These are phyloP conservation scores for Mucor lusitanicus DNA, from an alignment of 371 early-diverging fungal genomes.

Conservation along the genomic window DNA sequence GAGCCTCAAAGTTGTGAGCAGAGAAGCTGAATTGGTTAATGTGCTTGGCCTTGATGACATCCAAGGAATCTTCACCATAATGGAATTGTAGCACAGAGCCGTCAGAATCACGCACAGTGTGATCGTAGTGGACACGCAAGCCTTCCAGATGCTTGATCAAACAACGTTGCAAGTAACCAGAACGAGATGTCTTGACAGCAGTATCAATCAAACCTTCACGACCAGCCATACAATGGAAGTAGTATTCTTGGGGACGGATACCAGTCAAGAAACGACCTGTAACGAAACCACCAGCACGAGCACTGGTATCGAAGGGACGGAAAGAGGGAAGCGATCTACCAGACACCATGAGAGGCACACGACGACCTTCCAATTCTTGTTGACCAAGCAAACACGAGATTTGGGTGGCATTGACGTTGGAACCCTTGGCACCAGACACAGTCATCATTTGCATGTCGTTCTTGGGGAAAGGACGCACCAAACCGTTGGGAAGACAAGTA, in stretches of 20 bases:
- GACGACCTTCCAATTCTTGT: conserved; percentile 99
- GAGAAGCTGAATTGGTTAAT: conserved; percentile 91
- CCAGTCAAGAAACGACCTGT: conserved; percentile 99
- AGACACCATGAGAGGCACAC: conserved; percentile 98
- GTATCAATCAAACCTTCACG: conserved; percentile 99
- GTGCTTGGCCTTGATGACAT: conserved; percentile 95
- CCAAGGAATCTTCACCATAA: conserved; percentile 99
- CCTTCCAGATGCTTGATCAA: conserved; percentile 99
- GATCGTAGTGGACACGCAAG: conserved; percentile 94
- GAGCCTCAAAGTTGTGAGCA: conserved; percentile 86
- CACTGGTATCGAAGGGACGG: conserved; percentile 82
- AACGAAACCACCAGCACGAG: conserved; percentile 98
- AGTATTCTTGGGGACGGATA: conserved; percentile 93
- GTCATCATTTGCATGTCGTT: conserved; percentile 99
- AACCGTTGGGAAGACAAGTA: conserved; percentile 81
- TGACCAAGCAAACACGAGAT: conserved; percentile 99
- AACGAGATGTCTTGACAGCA: conserved; percentile 99
- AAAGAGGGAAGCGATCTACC: conserved; percentile 98
- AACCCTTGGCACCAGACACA: conserved; percentile 99
- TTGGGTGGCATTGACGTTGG: conserved; percentile 97
- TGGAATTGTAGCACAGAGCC: conserved; percentile 97
- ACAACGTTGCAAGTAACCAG: conserved; percentile 99
- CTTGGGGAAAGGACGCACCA: conserved; percentile 86
- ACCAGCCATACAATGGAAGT: conserved; percentile 99
- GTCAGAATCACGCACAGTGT: conserved; percentile 94